These are phyloP conservation scores for Ophiostoma himal-ulmi DNA, from an alignment of 2,329 filamentous ascomycete genomes.

Conservation along the genomic window DNA sequence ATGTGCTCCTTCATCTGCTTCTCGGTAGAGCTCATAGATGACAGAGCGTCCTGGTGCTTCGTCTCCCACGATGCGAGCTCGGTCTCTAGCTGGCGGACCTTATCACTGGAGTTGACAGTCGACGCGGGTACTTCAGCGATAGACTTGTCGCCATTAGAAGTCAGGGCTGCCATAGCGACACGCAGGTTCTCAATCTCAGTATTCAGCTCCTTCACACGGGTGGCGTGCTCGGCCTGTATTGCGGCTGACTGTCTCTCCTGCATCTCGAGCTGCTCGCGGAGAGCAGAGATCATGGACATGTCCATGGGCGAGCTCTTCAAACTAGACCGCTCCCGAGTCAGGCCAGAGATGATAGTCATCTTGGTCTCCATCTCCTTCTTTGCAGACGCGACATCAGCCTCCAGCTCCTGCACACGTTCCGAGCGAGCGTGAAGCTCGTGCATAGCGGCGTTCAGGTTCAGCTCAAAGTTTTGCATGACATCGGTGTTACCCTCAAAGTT, in stretches of 20 bases:
- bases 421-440: conserved; percentile 82
- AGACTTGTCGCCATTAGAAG: background rate
- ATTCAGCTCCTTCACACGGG: conserved; percentile 68
- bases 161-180: conserved; percentile 41
- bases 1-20: conserved; percentile 66
- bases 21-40: conserved; percentile 67
- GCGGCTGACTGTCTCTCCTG: conserved; percentile 74
- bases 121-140: conserved; percentile 34
- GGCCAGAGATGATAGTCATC: conserved; percentile 88
- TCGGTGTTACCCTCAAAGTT: conserved; percentile 79
- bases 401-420: conserved; percentile 83
- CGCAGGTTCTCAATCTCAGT: conserved; percentile 66
- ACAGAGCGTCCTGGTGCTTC: conserved; percentile 66
- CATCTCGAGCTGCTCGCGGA: conserved; percentile 82
- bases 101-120: conserved; percentile 27
- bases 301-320: conserved; percentile 80
- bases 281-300: conserved; percentile 78
- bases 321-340: conserved; percentile 88
- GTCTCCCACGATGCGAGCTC: conserved; percentile 70
- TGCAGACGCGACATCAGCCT: conserved; percentile 72
- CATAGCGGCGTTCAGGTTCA: conserved; percentile 87
- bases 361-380: conserved; percentile 98
- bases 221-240: conserved; percentile 66
- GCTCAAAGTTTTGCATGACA: conserved; percentile 83
- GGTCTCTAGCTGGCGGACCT: conserved; percentile 60